Evolutionary conservation across 331 rosid genomes (phyloP).

Genomic region (Rhamnella rubrinervis): DNA sequence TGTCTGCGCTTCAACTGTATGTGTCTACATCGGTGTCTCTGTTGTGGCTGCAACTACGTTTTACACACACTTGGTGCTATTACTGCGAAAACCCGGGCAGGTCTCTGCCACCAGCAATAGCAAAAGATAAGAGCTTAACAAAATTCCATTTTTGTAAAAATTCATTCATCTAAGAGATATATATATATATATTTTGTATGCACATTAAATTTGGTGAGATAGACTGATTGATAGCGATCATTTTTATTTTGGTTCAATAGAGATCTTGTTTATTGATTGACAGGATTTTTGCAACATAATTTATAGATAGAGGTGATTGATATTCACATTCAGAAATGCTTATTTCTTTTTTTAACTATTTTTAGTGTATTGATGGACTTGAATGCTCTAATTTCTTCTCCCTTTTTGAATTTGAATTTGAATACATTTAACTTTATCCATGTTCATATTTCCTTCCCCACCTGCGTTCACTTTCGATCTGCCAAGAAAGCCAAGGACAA

Average conservation of each 20-base stretch:
- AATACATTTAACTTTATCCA: no score
- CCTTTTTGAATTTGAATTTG: no score
- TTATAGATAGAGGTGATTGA: neutral
- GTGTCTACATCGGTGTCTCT: conserved; percentile 60
- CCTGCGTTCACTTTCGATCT: no score
- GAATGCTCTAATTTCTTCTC: no score
- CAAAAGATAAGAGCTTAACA: conserved; percentile 8
- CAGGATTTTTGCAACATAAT: no score
- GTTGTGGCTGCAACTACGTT: conserved; percentile 61
- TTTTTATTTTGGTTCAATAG: no score
- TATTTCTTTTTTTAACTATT: no score
- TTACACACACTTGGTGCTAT: conserved; percentile 54
- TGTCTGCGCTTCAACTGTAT: conserved; percentile 65
- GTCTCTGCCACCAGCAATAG: conserved; percentile 20
- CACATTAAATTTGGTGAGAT: neutral
- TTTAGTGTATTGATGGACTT: no score
- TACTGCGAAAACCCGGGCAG: conserved; percentile 35
- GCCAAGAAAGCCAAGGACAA: no score
- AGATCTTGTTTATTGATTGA: neutral
- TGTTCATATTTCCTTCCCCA: no score
- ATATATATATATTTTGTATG: neutral
- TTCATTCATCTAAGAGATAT: neutral
- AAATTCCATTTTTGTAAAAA: conserved; percentile 8
- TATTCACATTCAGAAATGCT: no score
- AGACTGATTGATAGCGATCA: neutral